phyloP scores from a whole-genome alignment of 2,329 filamentous ascomycete species.

The Rhytidhysteron rufulum region DNA sequence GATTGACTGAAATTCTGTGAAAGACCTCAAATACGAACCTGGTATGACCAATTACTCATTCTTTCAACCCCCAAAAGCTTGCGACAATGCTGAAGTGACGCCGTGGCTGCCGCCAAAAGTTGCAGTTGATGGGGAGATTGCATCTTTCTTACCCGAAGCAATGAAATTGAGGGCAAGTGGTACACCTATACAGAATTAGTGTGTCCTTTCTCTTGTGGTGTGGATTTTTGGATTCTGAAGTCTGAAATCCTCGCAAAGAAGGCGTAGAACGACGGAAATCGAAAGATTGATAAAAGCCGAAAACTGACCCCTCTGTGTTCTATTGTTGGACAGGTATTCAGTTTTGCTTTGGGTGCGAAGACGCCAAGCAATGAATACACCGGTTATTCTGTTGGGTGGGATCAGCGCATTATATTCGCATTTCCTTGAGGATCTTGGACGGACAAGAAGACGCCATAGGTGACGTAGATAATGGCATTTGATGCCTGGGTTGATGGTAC shows the following conservation, averaged over 20 bases:
- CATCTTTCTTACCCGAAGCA: constrained; percentile 75
- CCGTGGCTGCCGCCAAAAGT: constrained; percentile 63
- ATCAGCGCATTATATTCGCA: constrained; percentile 12
- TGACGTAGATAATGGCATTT: constrained; percentile 79
- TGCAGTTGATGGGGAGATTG: constrained; percentile 30
- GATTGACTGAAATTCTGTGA: constrained; percentile 18
- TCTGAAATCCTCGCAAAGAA: too few relatives aligned
- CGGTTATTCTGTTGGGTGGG: constrained; percentile 63
- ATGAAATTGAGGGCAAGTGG: constrained; percentile 86
- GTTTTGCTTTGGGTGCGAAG: constrained; percentile 61
- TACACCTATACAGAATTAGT: constrained; percentile 53
- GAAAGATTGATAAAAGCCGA: too few relatives aligned
- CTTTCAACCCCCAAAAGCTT: too few relatives aligned
- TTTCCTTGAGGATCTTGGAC: constrained; percentile 21
- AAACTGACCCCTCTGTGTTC: constrained; percentile 76
- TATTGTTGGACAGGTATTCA: constrained; percentile 71
- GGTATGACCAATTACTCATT: too few relatives aligned
- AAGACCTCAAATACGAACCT: constrained; percentile 41
- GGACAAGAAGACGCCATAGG: constrained; percentile 74
- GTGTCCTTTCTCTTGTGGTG: too few relatives aligned
- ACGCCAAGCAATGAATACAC: constrained; percentile 55
- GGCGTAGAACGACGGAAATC: too few relatives aligned
- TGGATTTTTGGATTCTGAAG: too few relatives aligned
- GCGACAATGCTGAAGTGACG: constrained; percentile 13
- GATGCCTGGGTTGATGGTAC: constrained; percentile 71